Evolutionary conservation across 495 filamentous ascomycete species (phyloP).

Genomic region (Penicillium waksmanii): DNA sequence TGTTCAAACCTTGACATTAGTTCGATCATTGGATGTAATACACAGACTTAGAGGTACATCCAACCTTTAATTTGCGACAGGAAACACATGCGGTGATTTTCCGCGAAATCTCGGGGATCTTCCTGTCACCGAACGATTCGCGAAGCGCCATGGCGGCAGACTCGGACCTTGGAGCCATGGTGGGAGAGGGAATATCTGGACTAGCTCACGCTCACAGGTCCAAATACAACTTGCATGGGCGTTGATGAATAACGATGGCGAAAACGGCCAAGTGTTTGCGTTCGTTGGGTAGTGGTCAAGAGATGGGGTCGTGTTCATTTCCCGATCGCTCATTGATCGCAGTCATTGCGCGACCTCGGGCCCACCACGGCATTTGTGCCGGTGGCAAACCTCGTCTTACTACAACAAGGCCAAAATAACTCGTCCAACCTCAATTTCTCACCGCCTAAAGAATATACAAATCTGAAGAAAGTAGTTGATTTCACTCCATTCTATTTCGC

Average conservation of each 20-base stretch:
- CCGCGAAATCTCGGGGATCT: constrained; percentile 24
- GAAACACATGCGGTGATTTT: constrained; percentile 30
- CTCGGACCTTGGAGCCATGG: constrained; percentile 5
- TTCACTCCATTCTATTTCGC: no score
- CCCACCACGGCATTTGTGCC: constrained; percentile 12
- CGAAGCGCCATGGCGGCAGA: constrained; percentile 10
- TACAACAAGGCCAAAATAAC: not conserved
- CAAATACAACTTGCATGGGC: not conserved
- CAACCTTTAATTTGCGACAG: constrained; percentile 21
- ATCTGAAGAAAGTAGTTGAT: no score
- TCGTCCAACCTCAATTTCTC: no score
- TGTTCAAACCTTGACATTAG: not conserved
- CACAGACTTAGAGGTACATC: not conserved
- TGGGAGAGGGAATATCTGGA: no score
- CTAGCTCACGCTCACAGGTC: not conserved
- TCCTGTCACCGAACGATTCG: constrained; percentile 25
- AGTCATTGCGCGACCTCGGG: not conserved
- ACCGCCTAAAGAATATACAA: no score
- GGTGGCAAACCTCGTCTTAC: not conserved
- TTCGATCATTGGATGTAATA: not conserved
- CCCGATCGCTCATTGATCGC: not conserved
- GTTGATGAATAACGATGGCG: not conserved
- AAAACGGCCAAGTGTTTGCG: not conserved
- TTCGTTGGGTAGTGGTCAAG: not conserved
- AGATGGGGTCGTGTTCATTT: not conserved